Evolutionary conservation across 139 green algal genomes (phyloP).

Genomic region (Volvox africanus): DNA sequence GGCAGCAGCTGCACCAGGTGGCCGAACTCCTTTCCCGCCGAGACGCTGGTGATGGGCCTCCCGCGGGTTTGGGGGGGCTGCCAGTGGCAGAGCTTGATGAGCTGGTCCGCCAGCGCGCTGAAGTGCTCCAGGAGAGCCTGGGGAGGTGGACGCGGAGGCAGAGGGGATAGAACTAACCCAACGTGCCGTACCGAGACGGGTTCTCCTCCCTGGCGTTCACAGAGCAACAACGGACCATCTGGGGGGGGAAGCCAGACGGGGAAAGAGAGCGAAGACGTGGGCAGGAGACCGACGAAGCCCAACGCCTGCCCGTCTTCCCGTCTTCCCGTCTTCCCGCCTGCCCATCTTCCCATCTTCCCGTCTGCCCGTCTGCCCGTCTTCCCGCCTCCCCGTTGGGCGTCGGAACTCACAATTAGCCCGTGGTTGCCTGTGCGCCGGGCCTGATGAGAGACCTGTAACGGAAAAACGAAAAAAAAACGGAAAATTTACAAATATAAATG

Average conservation of each 20-base stretch:
- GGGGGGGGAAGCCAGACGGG: background rate
- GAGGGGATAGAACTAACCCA: background rate
- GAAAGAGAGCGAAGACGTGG: no score
- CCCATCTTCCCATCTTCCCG: no score
- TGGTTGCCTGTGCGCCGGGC: constrained; percentile 34
- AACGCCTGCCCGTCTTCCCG: no score
- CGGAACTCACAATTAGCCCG: constrained; percentile 1
- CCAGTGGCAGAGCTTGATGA: constrained; percentile 82
- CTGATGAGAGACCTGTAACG: background rate
- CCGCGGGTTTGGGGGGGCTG: constrained; percentile 19
- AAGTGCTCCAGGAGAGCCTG: constrained; percentile 28
- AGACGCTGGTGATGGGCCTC: background rate
- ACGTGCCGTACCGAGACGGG: no score
- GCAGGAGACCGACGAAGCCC: no score
- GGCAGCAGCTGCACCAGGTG: constrained; percentile 78
- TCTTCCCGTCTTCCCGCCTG: no score
- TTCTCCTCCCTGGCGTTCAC: no score
- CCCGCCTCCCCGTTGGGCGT: no score
- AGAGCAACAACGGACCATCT: no score
- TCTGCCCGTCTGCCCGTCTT: no score
- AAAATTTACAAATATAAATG: background rate
- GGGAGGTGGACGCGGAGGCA: background rate
- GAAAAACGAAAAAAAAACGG: background rate
- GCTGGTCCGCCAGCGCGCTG: constrained; percentile 77
- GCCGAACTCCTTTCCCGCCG: constrained; percentile 66